phyloP scores from a whole-genome alignment of 2,329 filamentous ascomycete genomes.

The Clarireedia monteithiana region DNA sequence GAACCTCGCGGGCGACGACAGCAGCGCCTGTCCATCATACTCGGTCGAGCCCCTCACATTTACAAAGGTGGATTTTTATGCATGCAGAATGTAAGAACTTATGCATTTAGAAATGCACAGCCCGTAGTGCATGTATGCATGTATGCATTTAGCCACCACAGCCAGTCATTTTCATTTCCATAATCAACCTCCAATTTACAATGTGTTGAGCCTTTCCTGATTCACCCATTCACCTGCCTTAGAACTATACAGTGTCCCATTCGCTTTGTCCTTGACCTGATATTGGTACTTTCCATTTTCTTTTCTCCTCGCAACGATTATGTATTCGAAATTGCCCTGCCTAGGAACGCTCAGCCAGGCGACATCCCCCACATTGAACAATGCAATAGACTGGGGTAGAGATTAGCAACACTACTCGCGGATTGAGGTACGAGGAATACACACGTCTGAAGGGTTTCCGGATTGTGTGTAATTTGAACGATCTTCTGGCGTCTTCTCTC shows the following conservation, averaged over 20 bases:
- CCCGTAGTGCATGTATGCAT: too few species aligned
- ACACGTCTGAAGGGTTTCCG: neutral
- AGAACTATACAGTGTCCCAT: conserved; percentile 5
- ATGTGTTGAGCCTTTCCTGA: neutral
- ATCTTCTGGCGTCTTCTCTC: conserved; percentile 1
- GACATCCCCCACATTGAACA: neutral
- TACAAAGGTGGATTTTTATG: too few species aligned
- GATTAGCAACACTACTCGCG: neutral
- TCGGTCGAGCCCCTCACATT: too few species aligned
- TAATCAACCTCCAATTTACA: neutral
- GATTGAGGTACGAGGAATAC: neutral
- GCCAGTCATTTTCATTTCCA: neutral
- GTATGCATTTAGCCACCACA: too few species aligned
- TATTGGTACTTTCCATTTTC: conserved; percentile 5
- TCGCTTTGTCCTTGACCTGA: conserved; percentile 6
- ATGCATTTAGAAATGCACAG: too few species aligned
- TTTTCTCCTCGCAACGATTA: neutral
- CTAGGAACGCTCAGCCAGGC: neutral
- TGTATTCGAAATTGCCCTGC: neutral
- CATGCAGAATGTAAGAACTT: too few species aligned
- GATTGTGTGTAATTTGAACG: neutral
- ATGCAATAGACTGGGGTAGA: neutral
- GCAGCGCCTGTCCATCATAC: too few species aligned
- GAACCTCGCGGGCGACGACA: too few species aligned
- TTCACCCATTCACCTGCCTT: conserved; percentile 10